Evolutionary conservation across 2,329 filamentous ascomycete genomes (phyloP), one percentile per base, ranked within the genome.

Genomic region (Paraconiothyrium brasiliense): DNA sequence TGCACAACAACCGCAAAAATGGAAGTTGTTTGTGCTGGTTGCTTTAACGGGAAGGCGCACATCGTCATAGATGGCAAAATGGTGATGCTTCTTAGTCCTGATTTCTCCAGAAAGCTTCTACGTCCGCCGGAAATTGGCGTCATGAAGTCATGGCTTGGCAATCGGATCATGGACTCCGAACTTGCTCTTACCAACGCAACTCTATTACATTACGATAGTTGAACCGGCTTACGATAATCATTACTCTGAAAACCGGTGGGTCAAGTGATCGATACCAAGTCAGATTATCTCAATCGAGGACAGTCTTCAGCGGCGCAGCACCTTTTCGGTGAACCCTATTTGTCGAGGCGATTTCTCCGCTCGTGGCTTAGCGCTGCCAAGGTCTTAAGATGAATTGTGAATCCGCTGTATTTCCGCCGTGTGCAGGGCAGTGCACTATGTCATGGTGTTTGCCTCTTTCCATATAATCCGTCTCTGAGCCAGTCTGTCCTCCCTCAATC

Each of bases 121-220:
- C 35, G 34, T 44, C 35, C 41, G 48, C 49, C 27, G 50, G 34
- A 50, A 34, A 54, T 58, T 49, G 13, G 14, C 60, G 20, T 44
- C 34, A 59, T 62, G 60, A 62, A 52, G 39, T 62, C 60, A 62
- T 62, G 37, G 16, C 49, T 41, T 58, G 35, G 54, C 43, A 16
- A 32, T 24, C 22, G 34, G 46, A 50, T 20, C 10, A 7, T 20
- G 54, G 32, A n/a, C 16, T 13, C 50, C 35, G 50, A 41, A 41
- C 10, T 5, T 48, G 46, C 24, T 32, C 46, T n/a, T 48, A 30
- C 32, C 51, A 30, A n/a, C 6, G 20, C 8, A 30, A 30, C 24
- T n/a, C 14, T 54, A 20, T 30, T 41, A 35, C 14, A 30, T 20
- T n/a, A 43, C 11, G 22, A 54, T 35, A 24, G 37, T 30, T 32